Percentiles rank a stretch among this genome's conserved stretches.
phyloP scores from a whole-genome alignment of 163 green algal species.

The Prototheca cutis region DNA sequence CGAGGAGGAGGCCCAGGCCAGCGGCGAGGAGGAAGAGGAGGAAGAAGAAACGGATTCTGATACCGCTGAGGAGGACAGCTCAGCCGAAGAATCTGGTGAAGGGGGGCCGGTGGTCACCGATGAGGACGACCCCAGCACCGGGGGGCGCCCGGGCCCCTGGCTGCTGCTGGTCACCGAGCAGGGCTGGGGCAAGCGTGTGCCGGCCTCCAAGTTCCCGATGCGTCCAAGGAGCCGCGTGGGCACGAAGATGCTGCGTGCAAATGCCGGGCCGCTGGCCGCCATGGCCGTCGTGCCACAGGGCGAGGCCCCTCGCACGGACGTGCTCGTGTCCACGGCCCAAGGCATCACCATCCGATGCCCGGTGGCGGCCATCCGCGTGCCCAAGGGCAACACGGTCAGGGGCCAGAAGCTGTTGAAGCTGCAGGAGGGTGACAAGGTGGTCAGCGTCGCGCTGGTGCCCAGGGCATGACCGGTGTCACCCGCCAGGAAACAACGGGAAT shows the following conservation, averaged over 20 bases:
- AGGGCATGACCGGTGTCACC: too few species aligned
- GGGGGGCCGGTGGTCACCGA: too few species aligned
- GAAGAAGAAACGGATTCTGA: slow-evolving; percentile 2
- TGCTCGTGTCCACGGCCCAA: slow-evolving; percentile 37
- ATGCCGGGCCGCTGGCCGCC: too few species aligned
- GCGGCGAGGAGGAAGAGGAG: slow-evolving; percentile 7
- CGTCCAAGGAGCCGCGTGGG: slow-evolving; percentile 22
- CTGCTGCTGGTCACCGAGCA: slow-evolving; percentile 24
- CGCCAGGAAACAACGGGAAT: too few species aligned
- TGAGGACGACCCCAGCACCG: not conserved
- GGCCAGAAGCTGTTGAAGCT: slow-evolving; percentile 30
- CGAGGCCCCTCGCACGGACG: too few species aligned
- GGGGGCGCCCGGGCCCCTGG: not conserved
- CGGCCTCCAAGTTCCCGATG: slow-evolving; percentile 22
- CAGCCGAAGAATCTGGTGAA: too few species aligned
- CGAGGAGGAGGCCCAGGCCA: slow-evolving; percentile 11
- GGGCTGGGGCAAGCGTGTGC: slow-evolving; percentile 43
- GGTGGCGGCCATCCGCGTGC: slow-evolving; percentile 8
- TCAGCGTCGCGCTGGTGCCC: slow-evolving; percentile 21
- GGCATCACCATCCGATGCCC: slow-evolving; percentile 30
- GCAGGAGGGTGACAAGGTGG: slow-evolving; percentile 34
- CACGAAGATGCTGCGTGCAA: too few species aligned
- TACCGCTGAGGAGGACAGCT: not conserved
- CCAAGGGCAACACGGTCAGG: slow-evolving; percentile 5
- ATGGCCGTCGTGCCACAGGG: too few species aligned